phyloP scores from a whole-genome alignment of 2,329 filamentous ascomycete species.

The Juglanconis oblonga region DNA sequence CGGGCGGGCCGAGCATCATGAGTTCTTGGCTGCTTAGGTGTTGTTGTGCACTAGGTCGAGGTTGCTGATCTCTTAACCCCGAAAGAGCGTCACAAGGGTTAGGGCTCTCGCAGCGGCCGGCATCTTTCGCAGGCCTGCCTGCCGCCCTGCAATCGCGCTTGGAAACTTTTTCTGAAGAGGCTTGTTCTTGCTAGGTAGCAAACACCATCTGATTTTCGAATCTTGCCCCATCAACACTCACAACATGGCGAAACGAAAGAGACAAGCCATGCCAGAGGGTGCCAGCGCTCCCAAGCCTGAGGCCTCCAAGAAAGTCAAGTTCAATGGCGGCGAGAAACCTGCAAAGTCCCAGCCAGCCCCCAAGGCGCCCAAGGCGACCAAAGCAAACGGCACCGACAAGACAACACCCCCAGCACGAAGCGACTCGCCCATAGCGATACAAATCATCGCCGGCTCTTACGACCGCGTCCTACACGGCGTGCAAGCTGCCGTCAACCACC shows the following conservation, averaged over 20 bases:
- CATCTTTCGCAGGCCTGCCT: background rate
- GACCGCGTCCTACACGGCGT: constrained; percentile 90
- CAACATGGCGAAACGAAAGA: constrained; percentile 30
- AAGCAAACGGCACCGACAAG: constrained; percentile 14
- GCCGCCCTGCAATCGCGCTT: background rate
- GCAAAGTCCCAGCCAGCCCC: constrained; percentile 19
- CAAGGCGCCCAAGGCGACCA: constrained; percentile 11
- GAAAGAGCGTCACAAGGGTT: background rate
- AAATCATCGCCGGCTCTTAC: constrained; percentile 91
- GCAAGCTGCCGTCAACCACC: constrained; percentile 63
- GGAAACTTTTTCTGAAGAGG: background rate
- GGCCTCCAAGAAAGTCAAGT: constrained; percentile 5
- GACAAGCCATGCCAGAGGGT: constrained; percentile 22
- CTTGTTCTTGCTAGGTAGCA: background rate
- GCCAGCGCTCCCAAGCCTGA: constrained; percentile 13
- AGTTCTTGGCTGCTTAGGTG: background rate
- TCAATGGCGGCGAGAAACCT: background rate
- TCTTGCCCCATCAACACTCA: background rate
- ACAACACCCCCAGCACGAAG: constrained; percentile 32
- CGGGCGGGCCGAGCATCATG: background rate
- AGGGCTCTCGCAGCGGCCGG: background rate
- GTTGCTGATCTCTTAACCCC: too few species aligned
- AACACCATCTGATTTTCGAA: background rate
- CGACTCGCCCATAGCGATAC: constrained; percentile 49
- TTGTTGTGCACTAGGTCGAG: background rate